These are phyloP conservation scores for Samsoniella hepiali DNA, from an alignment of 2,329 filamentous ascomycete species.

Conservation along the genomic window DNA sequence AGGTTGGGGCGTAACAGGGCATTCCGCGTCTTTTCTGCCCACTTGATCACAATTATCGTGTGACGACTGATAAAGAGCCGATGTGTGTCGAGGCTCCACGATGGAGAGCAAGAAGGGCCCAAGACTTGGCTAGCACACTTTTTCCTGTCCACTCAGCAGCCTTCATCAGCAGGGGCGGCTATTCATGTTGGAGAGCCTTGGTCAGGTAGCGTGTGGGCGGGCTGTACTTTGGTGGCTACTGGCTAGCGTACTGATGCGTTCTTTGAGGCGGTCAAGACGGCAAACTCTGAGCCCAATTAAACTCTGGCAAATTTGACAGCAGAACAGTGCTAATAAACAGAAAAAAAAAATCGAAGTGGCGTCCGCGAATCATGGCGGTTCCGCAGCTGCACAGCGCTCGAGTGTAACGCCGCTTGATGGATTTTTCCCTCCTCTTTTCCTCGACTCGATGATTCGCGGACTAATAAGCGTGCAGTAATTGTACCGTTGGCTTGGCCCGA, in stretches of 20 bases:
- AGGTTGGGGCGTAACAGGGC: neutral
- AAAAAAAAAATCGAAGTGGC: neutral
- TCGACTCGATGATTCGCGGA: neutral
- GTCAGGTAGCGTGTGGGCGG: neutral
- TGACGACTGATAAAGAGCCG: neutral
- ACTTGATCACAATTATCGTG: constrained; percentile 3
- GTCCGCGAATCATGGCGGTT: neutral
- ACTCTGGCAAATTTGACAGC: neutral
- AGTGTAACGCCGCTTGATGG: neutral
- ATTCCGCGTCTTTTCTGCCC: neutral
- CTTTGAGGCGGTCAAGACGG: constrained; percentile 11
- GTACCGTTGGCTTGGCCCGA: neutral
- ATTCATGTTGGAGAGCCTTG: neutral
- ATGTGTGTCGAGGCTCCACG: neutral
- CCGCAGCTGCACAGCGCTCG: neutral
- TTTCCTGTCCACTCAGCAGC: neutral
- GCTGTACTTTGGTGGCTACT: neutral
- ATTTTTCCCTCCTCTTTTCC: too few relatives aligned
- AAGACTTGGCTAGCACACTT: neutral
- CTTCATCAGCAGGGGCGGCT: constrained; percentile 5
- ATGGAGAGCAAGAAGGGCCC: neutral
- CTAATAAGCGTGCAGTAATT: neutral
- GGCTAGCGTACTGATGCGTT: neutral
- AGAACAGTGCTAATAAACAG: neutral
- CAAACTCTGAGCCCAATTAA: neutral